These are phyloP conservation scores for Kodamaea sp. DNA, from an alignment of 1,139 yeast species.

Conservation along the genomic window DNA sequence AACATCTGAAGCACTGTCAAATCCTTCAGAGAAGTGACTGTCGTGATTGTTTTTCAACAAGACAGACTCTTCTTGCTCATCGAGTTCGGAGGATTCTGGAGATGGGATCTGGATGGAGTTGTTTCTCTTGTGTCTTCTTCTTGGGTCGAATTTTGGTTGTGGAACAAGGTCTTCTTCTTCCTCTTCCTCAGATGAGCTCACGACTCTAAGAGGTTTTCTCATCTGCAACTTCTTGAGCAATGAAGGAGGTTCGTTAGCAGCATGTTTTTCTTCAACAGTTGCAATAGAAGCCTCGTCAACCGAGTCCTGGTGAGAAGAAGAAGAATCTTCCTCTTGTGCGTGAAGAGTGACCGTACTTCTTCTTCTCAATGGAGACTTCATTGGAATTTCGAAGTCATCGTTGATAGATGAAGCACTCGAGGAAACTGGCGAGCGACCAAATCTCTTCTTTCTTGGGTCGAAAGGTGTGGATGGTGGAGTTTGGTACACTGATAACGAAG, in stretches of 20 bases:
- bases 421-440: constrained; percentile 15
- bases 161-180: constrained; percentile 5
- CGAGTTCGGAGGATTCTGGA: constrained; percentile 16
- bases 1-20: constrained; percentile 4
- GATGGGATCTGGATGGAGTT: constrained; percentile 13
- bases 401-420: constrained; percentile 16
- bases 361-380: constrained; percentile 18
- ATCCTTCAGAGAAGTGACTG: constrained; percentile 8
- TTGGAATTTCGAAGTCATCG: constrained; percentile 14
- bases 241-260: constrained; percentile 11
- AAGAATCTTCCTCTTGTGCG: constrained; percentile 9
- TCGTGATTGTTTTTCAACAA: constrained; percentile 5
- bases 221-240: constrained; percentile 13
- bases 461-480: constrained; percentile 19
- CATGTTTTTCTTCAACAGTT: constrained; percentile 6
- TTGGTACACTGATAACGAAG: constrained; percentile 12
- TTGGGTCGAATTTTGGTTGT: constrained; percentile 20
- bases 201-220: constrained; percentile 10
- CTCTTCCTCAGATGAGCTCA: constrained; percentile 11
- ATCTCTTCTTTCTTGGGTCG: constrained; percentile 25
- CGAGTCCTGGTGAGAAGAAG: constrained; percentile 9
- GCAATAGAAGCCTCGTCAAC: constrained; percentile 8
- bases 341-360: too few relatives aligned
- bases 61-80: constrained; percentile 14
- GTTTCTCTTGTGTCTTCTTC: constrained; percentile 17